These are phyloP conservation scores for Termitomyces bulborhizus DNA, from an alignment of 768 basidiomycete genomes.

Conservation along the genomic window DNA sequence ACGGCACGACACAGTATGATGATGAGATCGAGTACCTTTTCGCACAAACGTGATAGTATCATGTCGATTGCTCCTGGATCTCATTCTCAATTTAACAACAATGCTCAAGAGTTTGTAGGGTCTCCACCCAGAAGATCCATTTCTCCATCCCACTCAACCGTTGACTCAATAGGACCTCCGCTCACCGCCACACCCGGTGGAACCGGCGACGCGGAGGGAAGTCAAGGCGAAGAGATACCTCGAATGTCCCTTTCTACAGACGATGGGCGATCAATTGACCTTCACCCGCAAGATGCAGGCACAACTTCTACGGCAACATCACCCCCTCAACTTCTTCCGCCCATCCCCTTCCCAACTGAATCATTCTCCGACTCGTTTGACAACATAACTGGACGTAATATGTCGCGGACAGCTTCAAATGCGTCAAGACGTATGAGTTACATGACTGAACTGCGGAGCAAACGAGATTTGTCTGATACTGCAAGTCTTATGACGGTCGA, in stretches of 20 bases:
- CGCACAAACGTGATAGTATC: constrained; percentile 40
- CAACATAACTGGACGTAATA: constrained; percentile 34
- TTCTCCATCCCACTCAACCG: constrained; percentile 38
- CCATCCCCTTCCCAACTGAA: constrained; percentile 73
- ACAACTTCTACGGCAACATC: constrained; percentile 16
- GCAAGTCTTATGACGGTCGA: constrained; percentile 93
- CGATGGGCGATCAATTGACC: constrained; percentile 60
- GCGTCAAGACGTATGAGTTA: constrained; percentile 70
- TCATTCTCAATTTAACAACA: constrained; percentile 57
- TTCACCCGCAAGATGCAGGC: constrained; percentile 42
- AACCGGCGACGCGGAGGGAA: constrained; percentile 8
- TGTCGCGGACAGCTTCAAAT: constrained; percentile 40
- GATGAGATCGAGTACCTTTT: constrained; percentile 36
- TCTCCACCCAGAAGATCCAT: constrained; percentile 35
- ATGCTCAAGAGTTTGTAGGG: constrained; percentile 52
- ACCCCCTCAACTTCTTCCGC: constrained; percentile 62
- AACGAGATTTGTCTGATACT: constrained; percentile 81
- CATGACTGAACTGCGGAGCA: constrained; percentile 76
- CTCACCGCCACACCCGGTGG: constrained; percentile 31
- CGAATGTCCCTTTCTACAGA: constrained; percentile 72
- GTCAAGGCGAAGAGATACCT: constrained; percentile 46
- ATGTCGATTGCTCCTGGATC: constrained; percentile 42
- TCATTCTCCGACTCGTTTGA: constrained; percentile 78
- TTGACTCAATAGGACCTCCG: constrained; percentile 41
- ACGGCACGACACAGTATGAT: constrained; percentile 90